Base-by-base conservation (phyloP, 2,329 filamentous ascomycete genomes). In the Colletotrichum sp. region DNA sequence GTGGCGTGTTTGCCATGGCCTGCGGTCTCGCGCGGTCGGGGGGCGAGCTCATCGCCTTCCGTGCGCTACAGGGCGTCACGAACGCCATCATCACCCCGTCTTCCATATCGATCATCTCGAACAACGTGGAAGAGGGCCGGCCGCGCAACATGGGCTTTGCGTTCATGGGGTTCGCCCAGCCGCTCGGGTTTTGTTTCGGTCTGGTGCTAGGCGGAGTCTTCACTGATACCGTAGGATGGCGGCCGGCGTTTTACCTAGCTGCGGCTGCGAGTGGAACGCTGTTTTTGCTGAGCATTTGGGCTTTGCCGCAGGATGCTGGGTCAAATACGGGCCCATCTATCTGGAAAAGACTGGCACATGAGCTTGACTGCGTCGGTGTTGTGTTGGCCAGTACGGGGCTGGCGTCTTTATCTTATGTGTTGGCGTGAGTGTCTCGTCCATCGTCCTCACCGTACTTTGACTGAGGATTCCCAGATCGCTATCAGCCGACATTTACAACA, bases 301-400 rank as follows among this genome's bases (percentile, higher is more conserved):
- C 86, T 22, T 82, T 90, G 5, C 85, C 86, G 0, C 78, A 80
- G 0, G 91, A 91, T 78, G 82, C 86, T 9, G 76, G 34, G 34
- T 15, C 30, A n/a, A 13, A 27, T 1, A 16, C 16, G 89, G 89
- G n/a, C 2, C 8, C 19, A 19, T 12, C 67, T 11, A 15, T 64
- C 15, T 16, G 44, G 71, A 69, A 27, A 11, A 36, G 72, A 32
- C 68, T 74, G 30, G 16, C 19, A 1, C 36, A 44, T 4, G 72
- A 75, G 12, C 68, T 75, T n/a, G 68, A 75, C 19, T 71, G 32
- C 27, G 52, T 74, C 16, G 72, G 72, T 5, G 72, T 70, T 5
- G 13, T 39, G 1, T 55, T 74, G 27, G 68, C 57, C 3, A 71
- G 67, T 11, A n/a, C 60, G 5, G 60, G 67, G 0, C 34, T 75